These are phyloP conservation scores for Saccharomycopsis guyanensis DNA, from an alignment of 805 yeast species.

Conservation along the genomic window DNA sequence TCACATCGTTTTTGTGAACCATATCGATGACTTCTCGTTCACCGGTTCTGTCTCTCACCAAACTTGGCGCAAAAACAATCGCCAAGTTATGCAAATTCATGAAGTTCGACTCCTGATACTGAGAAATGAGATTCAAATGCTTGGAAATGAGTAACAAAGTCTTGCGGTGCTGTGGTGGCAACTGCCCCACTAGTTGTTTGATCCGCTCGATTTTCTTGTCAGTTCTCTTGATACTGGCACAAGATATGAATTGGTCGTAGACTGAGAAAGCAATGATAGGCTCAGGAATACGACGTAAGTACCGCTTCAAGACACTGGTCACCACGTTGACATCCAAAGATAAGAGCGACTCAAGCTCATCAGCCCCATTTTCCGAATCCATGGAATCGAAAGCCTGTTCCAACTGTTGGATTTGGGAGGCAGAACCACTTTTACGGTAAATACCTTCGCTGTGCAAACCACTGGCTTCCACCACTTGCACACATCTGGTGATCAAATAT, in stretches of 20 bases:
- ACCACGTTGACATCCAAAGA: conserved; percentile 70
- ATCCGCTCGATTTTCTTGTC: conserved; percentile 37
- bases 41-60: conserved; percentile 71
- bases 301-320: conserved; percentile 80
- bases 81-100: conserved; percentile 82
- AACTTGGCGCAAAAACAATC: conserved; percentile 91
- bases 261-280: conserved; percentile 69
- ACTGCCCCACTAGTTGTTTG: conserved; percentile 34
- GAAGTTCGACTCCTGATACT: conserved; percentile 49
- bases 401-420: conserved; percentile 46
- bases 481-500: conserved; percentile 59
- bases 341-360: conserved; percentile 33
- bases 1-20: conserved; percentile 68
- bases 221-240: conserved; percentile 31
- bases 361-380: conserved; percentile 23
- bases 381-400: conserved; percentile 27
- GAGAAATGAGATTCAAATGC: conserved; percentile 59
- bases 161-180: conserved; percentile 64
- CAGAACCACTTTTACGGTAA: conserved; percentile 83
- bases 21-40: conserved; percentile 80
- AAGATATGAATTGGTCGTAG: conserved; percentile 59
- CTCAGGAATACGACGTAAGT: conserved; percentile 73
- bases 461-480: conserved; percentile 66
- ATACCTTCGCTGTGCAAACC: conserved; percentile 81
- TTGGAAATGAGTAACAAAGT: conserved; percentile 48